Conservation (phyloP, 2,329 filamentous ascomycete species). For the Thelonectria rubi region DNA sequence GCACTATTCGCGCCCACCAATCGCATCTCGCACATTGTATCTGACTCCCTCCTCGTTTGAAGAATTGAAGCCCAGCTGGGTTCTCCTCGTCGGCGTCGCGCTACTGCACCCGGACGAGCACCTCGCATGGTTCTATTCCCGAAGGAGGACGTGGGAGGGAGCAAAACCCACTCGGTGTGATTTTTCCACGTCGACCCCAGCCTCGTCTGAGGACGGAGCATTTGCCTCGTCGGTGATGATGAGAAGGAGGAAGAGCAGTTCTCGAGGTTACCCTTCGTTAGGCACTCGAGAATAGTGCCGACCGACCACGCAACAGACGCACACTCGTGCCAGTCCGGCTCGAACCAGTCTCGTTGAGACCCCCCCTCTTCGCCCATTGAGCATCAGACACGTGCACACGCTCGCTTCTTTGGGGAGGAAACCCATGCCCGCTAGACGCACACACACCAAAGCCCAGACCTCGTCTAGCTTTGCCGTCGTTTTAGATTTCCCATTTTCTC, state of each 20-base stretch:
- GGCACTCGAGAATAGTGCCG: neutral
- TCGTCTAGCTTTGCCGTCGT: conserved; percentile 42
- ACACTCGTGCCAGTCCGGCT: conserved; percentile 10
- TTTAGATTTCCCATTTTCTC: conserved; percentile 46
- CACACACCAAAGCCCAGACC: too few species aligned
- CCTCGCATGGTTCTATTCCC: conserved; percentile 35
- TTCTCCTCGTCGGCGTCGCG: conserved; percentile 16
- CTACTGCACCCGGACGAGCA: conserved; percentile 10
- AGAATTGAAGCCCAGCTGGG: conserved; percentile 19
- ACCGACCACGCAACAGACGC: neutral
- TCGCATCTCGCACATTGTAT: conserved; percentile 40
- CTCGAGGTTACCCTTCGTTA: neutral
- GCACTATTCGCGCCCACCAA: conserved; percentile 37
- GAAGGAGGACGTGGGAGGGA: conserved; percentile 17
- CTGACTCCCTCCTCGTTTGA: conserved; percentile 30
- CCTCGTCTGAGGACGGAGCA: conserved; percentile 11
- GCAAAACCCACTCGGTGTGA: conserved; percentile 22
- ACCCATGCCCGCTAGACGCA: too few species aligned
- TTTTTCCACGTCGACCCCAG: conserved; percentile 1
- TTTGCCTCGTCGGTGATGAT: neutral
- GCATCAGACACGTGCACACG: conserved; percentile 48
- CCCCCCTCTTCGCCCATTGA: conserved; percentile 42
- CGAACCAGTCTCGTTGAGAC: neutral
- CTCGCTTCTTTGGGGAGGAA: conserved; percentile 13
- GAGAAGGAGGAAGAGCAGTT: too few species aligned